Evolutionary conservation across 176 grass and related monocot genomes (phyloP).

Genomic region (Dendrocalamus sinicus): DNA sequence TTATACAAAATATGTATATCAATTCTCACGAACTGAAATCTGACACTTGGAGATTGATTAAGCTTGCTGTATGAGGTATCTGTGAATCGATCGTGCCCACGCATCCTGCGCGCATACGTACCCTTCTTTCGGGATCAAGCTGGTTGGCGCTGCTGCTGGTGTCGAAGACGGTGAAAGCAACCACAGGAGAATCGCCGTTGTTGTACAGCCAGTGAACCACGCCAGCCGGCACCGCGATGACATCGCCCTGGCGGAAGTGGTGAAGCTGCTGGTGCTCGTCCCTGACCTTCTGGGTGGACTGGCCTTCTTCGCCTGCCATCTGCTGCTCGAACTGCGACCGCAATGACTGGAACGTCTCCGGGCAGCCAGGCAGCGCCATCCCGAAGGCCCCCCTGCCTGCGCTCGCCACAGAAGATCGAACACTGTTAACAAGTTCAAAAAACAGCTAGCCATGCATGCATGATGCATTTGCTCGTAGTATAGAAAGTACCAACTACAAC

Average conservation of each 20-base stretch:
- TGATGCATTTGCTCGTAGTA: not conserved
- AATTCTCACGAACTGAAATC: not conserved
- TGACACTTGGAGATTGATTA: not conserved
- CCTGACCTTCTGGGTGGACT: conserved; percentile 17
- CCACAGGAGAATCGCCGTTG: conserved; percentile 45
- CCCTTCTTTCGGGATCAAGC: conserved; percentile 40
- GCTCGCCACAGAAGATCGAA: not conserved
- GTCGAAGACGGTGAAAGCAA: conserved; percentile 41
- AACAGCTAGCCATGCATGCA: not conserved
- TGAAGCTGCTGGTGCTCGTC: conserved; percentile 58
- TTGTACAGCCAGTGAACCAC: conserved; percentile 51
- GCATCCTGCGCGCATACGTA: not conserved
- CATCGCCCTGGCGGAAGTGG: conserved; percentile 41
- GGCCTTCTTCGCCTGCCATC: conserved; percentile 7
- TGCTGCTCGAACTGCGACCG: conserved; percentile 21
- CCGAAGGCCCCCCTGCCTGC: conserved; percentile 42
- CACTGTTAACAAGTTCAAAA: not conserved
- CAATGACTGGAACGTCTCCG: conserved; percentile 51
- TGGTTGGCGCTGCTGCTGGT: conserved; percentile 47
- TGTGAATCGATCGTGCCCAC: not conserved
- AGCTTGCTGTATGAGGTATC: not conserved
- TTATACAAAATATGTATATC: not conserved
- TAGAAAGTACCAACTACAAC: too few species aligned
- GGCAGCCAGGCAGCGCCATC: conserved; percentile 45
- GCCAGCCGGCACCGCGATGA: conserved; percentile 47